These are phyloP conservation scores for Trichoderma atrobrunneum DNA, from an alignment of 2,329 filamentous ascomycete species.

Conservation along the genomic window DNA sequence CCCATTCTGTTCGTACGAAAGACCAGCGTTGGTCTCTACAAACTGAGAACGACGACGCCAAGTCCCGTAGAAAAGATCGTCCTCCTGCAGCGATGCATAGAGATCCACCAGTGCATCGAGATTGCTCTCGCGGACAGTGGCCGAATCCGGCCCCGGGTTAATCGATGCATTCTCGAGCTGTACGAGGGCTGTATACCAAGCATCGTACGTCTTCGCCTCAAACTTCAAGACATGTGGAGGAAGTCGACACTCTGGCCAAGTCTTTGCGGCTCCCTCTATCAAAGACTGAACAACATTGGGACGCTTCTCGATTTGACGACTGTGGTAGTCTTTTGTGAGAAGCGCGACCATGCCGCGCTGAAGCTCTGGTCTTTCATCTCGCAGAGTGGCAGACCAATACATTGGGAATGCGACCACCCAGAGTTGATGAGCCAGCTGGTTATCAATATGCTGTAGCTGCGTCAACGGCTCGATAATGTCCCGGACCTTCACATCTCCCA, in stretches of 20 bases:
- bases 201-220: conserved; percentile 87
- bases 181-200: conserved; percentile 91
- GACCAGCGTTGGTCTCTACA: conserved; percentile 92
- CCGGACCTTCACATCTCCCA: conserved; percentile 81
- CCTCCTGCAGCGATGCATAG: conserved; percentile 86
- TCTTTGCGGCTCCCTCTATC: conserved; percentile 79
- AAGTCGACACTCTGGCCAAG: conserved; percentile 84
- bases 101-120: conserved; percentile 93
- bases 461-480: conserved; percentile 87
- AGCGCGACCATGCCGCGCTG: conserved; percentile 88
- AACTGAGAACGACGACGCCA: conserved; percentile 95
- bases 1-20: conserved; percentile 97
- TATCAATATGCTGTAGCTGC: conserved; percentile 88
- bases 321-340: conserved; percentile 93
- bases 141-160: conserved; percentile 78
- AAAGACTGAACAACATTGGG: conserved; percentile 95
- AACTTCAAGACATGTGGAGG: conserved; percentile 97
- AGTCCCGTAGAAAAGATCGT: conserved; percentile 95
- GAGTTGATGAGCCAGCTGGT: conserved; percentile 76
- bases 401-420: conserved; percentile 92
- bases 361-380: conserved; percentile 85
- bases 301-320: conserved; percentile 87
- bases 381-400: conserved; percentile 84
- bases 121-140: conserved; percentile 85
- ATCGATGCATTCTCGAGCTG: conserved; percentile 89